These are phyloP conservation scores for Anthoceros angustus DNA, from an alignment of 225 moss, liverwort and hornwort species.

Conservation along the genomic window DNA sequence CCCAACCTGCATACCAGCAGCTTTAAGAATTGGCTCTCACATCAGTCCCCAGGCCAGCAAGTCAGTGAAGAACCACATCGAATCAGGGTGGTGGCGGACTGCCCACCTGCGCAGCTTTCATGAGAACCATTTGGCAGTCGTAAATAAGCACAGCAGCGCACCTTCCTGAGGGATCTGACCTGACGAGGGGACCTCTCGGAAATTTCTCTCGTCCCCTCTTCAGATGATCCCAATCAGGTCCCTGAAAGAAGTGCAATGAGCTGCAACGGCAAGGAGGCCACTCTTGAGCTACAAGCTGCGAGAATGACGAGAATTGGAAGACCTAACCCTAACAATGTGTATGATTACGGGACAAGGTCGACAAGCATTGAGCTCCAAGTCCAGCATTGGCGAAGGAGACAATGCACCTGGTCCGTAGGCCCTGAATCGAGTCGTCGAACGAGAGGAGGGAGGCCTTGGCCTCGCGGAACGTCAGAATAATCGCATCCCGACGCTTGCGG, in stretches of 20 bases:
- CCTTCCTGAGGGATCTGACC: constrained; percentile 78
- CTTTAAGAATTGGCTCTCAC: not conserved
- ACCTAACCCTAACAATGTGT: not conserved
- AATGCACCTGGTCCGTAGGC: constrained; percentile 50
- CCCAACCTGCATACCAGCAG: constrained; percentile 32
- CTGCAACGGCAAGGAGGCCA: constrained; percentile 18
- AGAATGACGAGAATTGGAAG: too few relatives aligned
- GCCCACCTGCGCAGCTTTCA: constrained; percentile 77
- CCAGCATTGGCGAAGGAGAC: not conserved
- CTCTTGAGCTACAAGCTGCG: too few relatives aligned
- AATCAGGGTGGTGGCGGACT: not conserved
- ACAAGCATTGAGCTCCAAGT: not conserved
- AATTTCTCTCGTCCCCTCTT: constrained; percentile 86
- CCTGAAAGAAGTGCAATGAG: constrained; percentile 96
- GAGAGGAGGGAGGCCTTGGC: constrained; percentile 79
- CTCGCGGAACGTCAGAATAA: constrained; percentile 78
- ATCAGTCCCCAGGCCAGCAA: not conserved
- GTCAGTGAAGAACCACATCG: not conserved
- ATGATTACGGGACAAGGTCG: not conserved
- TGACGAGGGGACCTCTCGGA: constrained; percentile 61
- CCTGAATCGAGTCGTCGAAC: constrained; percentile 79
- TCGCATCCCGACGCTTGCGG: constrained; percentile 68
- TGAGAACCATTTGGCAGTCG: constrained; percentile 71
- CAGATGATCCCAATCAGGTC: constrained; percentile 79
- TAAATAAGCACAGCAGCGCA: constrained; percentile 90